phyloP scores from a whole-genome alignment of 306 rosid genomes.

The Malus orientalis region DNA sequence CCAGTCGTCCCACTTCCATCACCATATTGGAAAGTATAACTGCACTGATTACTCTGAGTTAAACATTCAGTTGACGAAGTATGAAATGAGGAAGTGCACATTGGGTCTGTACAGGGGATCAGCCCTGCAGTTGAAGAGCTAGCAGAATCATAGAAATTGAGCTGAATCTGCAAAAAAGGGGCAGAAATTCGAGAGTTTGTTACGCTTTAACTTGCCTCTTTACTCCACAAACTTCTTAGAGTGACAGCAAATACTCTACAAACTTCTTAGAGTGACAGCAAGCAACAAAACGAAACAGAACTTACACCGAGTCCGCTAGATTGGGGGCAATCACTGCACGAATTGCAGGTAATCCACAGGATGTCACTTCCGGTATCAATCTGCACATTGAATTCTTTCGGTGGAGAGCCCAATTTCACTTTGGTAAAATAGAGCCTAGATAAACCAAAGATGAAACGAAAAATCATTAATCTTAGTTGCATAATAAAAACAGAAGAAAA shows the following conservation, averaged over 20 bases:
- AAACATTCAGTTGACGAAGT: conserved; percentile 54
- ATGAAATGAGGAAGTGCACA: conserved; percentile 57
- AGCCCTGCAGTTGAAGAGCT: conserved; percentile 54
- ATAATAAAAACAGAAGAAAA: neutral
- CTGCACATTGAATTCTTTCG: conserved; percentile 81
- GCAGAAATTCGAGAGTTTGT: neutral
- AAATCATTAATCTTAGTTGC: neutral
- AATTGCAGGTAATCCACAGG: conserved; percentile 85
- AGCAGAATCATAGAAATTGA: conserved; percentile 64
- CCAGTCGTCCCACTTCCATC: conserved; percentile 91
- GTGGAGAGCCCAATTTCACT: conserved; percentile 89
- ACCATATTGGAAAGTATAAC: conserved; percentile 71
- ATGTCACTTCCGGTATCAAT: conserved; percentile 93
- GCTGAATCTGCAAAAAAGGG: conserved; percentile 55
- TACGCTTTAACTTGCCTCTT: conserved; percentile 3
- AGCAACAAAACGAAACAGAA: conserved; percentile 12
- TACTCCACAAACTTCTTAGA: neutral
- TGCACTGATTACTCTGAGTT: conserved; percentile 68
- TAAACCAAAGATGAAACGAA: conserved; percentile 13
- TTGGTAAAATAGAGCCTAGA: conserved; percentile 77
- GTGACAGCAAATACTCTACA: neutral
- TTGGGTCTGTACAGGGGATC: conserved; percentile 66
- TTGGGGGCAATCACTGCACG: conserved; percentile 82
- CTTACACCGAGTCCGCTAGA: conserved; percentile 82
- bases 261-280: neutral